A percentile compares a stretch with the other conserved stretches of the same genome.
phyloP scores from a whole-genome alignment of 2,329 filamentous ascomycete genomes.

The Xylariaceae sp. region DNA sequence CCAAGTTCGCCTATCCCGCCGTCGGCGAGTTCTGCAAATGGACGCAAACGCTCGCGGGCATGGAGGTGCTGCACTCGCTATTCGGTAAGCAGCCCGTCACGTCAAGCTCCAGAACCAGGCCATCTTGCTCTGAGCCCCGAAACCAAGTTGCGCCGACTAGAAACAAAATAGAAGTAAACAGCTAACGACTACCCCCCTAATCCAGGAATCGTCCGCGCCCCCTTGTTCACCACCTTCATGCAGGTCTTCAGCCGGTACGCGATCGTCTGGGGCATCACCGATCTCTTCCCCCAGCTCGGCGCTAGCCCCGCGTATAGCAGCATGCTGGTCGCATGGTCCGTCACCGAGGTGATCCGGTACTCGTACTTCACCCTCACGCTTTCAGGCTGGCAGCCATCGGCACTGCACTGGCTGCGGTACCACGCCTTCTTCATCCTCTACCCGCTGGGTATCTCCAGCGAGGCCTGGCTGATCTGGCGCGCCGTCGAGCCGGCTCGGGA shows the following conservation, averaged over 20 bases:
- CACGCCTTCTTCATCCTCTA: constrained; percentile 94
- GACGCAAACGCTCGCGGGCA: constrained; percentile 76
- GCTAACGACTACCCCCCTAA: constrained; percentile 9
- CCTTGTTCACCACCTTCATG: constrained; percentile 79
- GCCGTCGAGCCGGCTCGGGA: constrained; percentile 57
- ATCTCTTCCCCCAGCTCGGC: constrained; percentile 65
- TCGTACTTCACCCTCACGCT: constrained; percentile 80
- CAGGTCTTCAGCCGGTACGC: constrained; percentile 85
- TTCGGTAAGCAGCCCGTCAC: constrained; percentile 54
- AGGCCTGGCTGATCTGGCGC: constrained; percentile 74
- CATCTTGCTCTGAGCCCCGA: too few relatives aligned
- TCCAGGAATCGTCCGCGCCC: constrained; percentile 79
- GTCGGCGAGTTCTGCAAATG: constrained; percentile 66
- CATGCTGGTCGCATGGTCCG: constrained; percentile 83
- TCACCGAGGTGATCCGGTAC: constrained; percentile 92
- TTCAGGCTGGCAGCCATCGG: constrained; percentile 52
- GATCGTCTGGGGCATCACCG: constrained; percentile 81
- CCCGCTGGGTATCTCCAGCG: constrained; percentile 83
- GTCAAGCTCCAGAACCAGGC: neutral
- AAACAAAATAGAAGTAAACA: neutral
- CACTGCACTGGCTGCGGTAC: constrained; percentile 78
- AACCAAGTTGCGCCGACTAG: neutral
- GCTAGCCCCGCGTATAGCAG: constrained; percentile 56
- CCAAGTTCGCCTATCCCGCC: constrained; percentile 55
- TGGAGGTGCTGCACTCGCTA: constrained; percentile 80